A percentile compares a stretch with the other conserved stretches of the same genome.
These are phyloP conservation scores for Rhizophagus sp. DNA, from an alignment of 192 early-diverging fungal species.

Conservation along the genomic window DNA sequence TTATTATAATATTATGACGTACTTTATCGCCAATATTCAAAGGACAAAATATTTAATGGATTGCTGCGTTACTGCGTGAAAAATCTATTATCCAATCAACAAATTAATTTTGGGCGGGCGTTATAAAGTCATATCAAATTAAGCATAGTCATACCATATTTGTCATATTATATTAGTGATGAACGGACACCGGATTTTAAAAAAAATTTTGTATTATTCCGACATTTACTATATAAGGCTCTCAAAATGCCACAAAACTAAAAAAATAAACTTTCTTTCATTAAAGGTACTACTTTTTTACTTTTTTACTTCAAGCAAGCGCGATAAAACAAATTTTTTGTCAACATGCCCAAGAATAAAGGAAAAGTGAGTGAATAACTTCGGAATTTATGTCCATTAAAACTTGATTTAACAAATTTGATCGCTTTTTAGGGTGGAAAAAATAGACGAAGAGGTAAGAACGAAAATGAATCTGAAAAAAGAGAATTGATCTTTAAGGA, in stretches of 20 bases:
- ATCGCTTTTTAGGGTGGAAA: constrained; percentile 69
- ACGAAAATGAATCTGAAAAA: constrained; percentile 93
- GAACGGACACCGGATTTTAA: no score
- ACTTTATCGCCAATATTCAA: no score
- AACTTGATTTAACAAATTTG: constrained; percentile 1
- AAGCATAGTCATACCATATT: no score
- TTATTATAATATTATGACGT: no score
- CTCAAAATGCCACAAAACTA: not conserved
- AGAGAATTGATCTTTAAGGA: constrained; percentile 97
- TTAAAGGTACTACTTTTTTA: not conserved
- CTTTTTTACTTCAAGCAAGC: not conserved
- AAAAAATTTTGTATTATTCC: no score
- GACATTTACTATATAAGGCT: no score
- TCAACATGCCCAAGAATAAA: constrained; percentile 90
- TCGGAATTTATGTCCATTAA: not conserved
- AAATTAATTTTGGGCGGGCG: no score
- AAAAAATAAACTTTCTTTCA: not conserved
- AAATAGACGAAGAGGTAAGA: constrained; percentile 93
- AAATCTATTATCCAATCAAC: no score
- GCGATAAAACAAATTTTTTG: not conserved
- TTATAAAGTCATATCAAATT: no score
- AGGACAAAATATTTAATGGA: no score
- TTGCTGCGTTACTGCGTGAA: no score
- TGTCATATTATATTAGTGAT: no score
- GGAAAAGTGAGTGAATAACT: constrained; percentile 74